Evolutionary conservation across 2,329 filamentous ascomycete genomes (phyloP), one percentile per base, ranked within the genome.

Genomic region (Diaporthe ilicicola): DNA sequence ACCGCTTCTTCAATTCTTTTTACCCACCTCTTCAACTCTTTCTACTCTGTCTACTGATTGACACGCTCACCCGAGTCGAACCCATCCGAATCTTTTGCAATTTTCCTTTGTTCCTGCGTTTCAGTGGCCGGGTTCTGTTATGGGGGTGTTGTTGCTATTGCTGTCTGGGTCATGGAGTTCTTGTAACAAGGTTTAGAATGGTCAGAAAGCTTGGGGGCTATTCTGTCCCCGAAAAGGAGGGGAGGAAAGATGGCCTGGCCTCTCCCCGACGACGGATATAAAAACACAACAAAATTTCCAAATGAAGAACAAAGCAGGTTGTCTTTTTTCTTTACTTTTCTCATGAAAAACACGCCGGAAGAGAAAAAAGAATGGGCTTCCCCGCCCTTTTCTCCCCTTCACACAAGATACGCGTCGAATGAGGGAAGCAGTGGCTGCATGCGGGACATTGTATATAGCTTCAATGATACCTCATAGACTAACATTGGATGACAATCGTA

Each of bases 401-500:
- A 42, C 19, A 4, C 19, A 64, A 24, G 59, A 50, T 42, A 64
- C 24, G 44, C 17, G 59, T 50, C 48, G 27, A 64, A 50, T 64
- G 59, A 50, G n/a, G 29, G 19, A 32, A 22, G 59, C 9, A 34
- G 24, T 50, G 46, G 46, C 24, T 59, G 66, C 66, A 59, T 68
- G 53, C 53, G 42, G 59, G 66, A 42, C 44, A 50, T 53, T 70
- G 70, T 73, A 72, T 72, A 72, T 72, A 73, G 71, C 69, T 73
- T 72, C 69, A 67, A 73, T 70, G 72, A 75, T 75, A 75, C 74
- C 73, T 74, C 65, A 70, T 75, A 75, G 74, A 74, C 68, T 71
- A 72, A 66, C 61, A 64, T 70, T 73, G 73, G 69, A 74, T 74
- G 72, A 50, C 29, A 66, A 67, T 42, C 17, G 50, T 37, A 24